Percentiles rank a stretch among this genome's conserved stretches.
Evolutionary conservation across 2,329 filamentous ascomycete species (phyloP).

Genomic region (Stemphylium lycopersici): DNA sequence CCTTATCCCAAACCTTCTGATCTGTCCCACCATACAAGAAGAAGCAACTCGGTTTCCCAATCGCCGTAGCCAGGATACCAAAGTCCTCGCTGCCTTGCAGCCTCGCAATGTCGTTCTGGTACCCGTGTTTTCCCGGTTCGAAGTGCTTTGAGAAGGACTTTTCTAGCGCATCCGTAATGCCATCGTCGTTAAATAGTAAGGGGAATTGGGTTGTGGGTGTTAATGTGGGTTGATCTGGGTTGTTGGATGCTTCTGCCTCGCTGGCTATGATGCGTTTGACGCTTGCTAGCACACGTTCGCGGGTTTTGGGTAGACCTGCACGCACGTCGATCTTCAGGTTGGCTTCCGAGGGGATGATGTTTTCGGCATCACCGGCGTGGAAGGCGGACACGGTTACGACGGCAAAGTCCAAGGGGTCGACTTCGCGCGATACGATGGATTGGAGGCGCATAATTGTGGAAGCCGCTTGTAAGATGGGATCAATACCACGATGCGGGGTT

Average conservation of each 20-base stretch:
- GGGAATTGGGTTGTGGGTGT: slow-evolving; percentile 52
- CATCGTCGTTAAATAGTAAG: slow-evolving; percentile 59
- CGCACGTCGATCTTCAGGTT: slow-evolving; percentile 63
- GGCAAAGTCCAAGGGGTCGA: slow-evolving; percentile 59
- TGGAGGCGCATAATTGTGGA: slow-evolving; percentile 64
- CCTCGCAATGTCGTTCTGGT: slow-evolving; percentile 50
- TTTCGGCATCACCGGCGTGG: slow-evolving; percentile 65
- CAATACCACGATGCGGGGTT: slow-evolving; percentile 62
- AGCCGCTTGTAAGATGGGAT: slow-evolving; percentile 65
- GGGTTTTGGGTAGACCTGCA: slow-evolving; percentile 53
- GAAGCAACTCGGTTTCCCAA: slow-evolving; percentile 59
- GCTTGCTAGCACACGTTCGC: slow-evolving; percentile 55
- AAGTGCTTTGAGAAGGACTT: slow-evolving; percentile 57
- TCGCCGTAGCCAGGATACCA: slow-evolving; percentile 58
- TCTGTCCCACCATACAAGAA: slow-evolving; percentile 64
- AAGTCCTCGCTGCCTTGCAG: slow-evolving; percentile 65
- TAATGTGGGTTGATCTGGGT: slow-evolving; percentile 53
- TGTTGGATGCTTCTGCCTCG: slow-evolving; percentile 59
- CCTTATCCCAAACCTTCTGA: slow-evolving; percentile 57
- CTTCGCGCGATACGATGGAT: slow-evolving; percentile 63
- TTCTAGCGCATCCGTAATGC: slow-evolving; percentile 52
- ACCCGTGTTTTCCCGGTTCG: slow-evolving; percentile 29
- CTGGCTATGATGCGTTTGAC: slow-evolving; percentile 62
- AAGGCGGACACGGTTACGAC: slow-evolving; percentile 65
- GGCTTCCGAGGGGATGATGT: slow-evolving; percentile 64